Evolutionary conservation across 352 stramenopile species (phyloP), one percentile per base, ranked within the genome.

Genomic region (Plasmopara viticola): DNA sequence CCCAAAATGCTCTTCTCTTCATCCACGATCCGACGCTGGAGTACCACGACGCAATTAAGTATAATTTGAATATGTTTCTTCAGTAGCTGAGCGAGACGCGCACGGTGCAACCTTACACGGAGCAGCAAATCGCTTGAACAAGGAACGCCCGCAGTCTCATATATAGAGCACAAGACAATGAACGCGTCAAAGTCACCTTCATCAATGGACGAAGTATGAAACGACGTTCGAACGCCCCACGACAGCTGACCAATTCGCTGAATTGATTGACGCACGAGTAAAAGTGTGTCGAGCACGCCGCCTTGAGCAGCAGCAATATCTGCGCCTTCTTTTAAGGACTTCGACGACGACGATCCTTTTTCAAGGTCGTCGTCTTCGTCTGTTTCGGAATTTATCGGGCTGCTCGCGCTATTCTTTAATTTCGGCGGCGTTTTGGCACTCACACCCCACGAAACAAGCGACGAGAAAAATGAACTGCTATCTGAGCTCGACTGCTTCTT

Each of bases 121-220:
- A 88, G 65, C 15, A 90, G 62, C 60, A 94, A 58, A 51, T 90
- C 82, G 45, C 68, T 83, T 5, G 74, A 70, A 28, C 78, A 90
- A 35, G 63, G 48, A 1, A 94, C 80, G 2, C 75, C 74, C 20
- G 74, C 68, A 18, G 58, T 62, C 44, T 86, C 67, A 48, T 94
- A 94, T 37, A 94, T 90, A n/a, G 80, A 89, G 58, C 83, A 94
- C 18, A 94, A 51, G 48, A 90, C 82, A 29, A 89, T 84, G 51
- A 87, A 94, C 17, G 80, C 83, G 35, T 94, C 80, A 48, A 90
- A 90, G 48, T 84, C 72, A n/a, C 77, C 73, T 46, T 90, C 78
- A 31, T 94, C 83, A 58, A 90, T 86, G 9, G 78, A 83, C 9
- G 78, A 85, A 38, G 83, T 94, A 56, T 94, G 80, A 47, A 77